Percentiles rank a stretch among this genome's conserved stretches.
phyloP scores from a whole-genome alignment of 805 yeast genomes.

The Metschnikowia peoriensis region DNA sequence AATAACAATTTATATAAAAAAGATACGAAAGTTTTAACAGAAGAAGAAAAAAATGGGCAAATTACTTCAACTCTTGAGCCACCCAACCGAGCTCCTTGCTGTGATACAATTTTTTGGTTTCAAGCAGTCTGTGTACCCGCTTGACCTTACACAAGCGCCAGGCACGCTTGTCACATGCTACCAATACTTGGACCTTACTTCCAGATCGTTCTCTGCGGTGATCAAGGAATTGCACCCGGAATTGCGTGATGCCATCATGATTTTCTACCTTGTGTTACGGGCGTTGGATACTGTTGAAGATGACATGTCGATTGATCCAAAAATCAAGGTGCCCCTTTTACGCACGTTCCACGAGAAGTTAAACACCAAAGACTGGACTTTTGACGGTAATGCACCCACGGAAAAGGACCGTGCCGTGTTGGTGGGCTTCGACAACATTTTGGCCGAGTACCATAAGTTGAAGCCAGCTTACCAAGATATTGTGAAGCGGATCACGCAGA shows the following conservation, averaged over 20 bases:
- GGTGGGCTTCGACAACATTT: slow-evolving; percentile 69
- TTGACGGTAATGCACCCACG: slow-evolving; percentile 65
- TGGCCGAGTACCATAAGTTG: slow-evolving; percentile 69
- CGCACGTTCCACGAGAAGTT: slow-evolving; percentile 66
- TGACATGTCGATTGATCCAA: slow-evolving; percentile 81
- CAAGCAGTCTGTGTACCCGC: slow-evolving; percentile 53
- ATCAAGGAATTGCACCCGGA: slow-evolving; percentile 90
- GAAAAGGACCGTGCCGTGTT: slow-evolving; percentile 83
- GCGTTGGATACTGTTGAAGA: slow-evolving; percentile 96
- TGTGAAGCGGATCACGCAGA: slow-evolving; percentile 68
- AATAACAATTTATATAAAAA: no score
- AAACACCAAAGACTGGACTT: slow-evolving; percentile 72
- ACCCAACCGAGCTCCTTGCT: slow-evolving; percentile 71
- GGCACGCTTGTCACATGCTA: slow-evolving; percentile 57
- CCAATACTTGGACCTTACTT: slow-evolving; percentile 62
- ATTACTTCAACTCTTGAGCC: slow-evolving; percentile 53
- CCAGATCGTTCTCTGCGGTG: slow-evolving; percentile 93
- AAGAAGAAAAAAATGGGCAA: slow-evolving; percentile 50
- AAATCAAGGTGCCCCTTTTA: slow-evolving; percentile 70
- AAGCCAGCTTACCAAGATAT: slow-evolving; percentile 75
- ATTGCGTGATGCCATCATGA: slow-evolving; percentile 72
- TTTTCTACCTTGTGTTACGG: slow-evolving; percentile 82
- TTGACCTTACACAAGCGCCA: slow-evolving; percentile 32
- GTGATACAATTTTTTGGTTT: slow-evolving; percentile 57
- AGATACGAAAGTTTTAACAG: background rate